Base-by-base conservation (phyloP, 352 stramenopile genomes). In the Phytopythium mirpurense region DNA sequence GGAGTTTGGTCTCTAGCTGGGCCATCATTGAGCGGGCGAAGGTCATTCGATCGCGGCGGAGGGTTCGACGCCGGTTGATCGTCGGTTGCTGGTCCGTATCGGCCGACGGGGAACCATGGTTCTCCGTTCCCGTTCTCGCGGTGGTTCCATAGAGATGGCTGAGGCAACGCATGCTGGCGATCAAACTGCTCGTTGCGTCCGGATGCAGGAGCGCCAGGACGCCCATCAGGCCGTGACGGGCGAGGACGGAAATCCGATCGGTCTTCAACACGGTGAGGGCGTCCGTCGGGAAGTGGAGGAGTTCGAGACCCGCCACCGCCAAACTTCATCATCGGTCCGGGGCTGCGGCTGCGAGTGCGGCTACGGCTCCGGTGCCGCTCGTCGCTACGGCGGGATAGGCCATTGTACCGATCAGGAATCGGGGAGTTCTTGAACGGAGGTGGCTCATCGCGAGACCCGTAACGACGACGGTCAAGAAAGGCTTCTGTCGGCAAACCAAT, bases 161-260 rank as follows among this genome's bases (percentile, higher is more conserved):
- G 63, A 24, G 72, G 67, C 34, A 70, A 63, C 50, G 67, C 67
- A 1, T 65, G 72, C 31, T 82, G 62, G 4, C 65, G 63, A 12
- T 76, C 61, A 45, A 78, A 59, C 35, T 69, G 65, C 29, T 83
- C 70, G 27, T 83, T 65, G n/a, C 67, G 70, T 16, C 72, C 70
- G 58, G 81, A 54, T 42, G 78, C 72, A 2, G 72, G 41, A 0
- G 23, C 74, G 41, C 74, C 65, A 21, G 66, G 46, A 5, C 54
- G 53, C 9, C 41, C 72, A 42, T 77, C 68, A 27, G 66, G 49
- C 7, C 54, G 53, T 11, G 53, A 59, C 31, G 48, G 54, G 15
- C 38, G 38, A 1, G 38, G 63, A 34, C 41, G 41, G 41, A 47
- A 47, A 40, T 60, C 59, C 43, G 60, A 45, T 14, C 56, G 63